A percentile compares a stretch with the other conserved stretches of the same genome.
Conservation (phyloP, 139 green algal species). For the Volvox reticuliferus region DNA sequence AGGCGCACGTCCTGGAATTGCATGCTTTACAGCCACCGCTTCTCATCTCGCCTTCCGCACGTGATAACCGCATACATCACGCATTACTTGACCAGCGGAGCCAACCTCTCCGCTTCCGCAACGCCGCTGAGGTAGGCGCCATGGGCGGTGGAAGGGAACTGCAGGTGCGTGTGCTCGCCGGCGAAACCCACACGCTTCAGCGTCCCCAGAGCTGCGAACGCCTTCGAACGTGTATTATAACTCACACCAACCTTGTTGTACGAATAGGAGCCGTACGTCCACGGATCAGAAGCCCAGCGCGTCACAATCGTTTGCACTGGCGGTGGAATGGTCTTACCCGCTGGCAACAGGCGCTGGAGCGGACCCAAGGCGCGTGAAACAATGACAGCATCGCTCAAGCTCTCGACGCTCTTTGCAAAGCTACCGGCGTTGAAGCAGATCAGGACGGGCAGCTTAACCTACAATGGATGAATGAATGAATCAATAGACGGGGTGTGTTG, state of each 20-base stretch:
- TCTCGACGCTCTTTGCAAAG: background rate
- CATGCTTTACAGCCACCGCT: too few species aligned
- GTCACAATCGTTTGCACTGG: background rate
- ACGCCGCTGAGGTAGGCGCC: slow-evolving; percentile 42
- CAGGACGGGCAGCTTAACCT: slow-evolving; percentile 23
- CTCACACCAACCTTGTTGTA: background rate
- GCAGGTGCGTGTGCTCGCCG: background rate
- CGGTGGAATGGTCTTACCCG: background rate
- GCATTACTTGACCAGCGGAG: background rate
- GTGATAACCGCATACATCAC: too few species aligned
- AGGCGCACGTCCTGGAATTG: too few species aligned
- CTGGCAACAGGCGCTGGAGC: slow-evolving; percentile 2
- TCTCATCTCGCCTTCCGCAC: too few species aligned
- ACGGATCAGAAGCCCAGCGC: slow-evolving; percentile 9
- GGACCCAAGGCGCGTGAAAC: background rate
- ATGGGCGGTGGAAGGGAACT: background rate
- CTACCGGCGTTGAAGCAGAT: slow-evolving; percentile 30
- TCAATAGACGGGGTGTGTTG: too few species aligned
- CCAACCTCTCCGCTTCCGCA: background rate
- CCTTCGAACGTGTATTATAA: background rate
- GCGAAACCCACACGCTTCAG: background rate
- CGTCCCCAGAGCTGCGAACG: background rate
- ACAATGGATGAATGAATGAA: too few species aligned
- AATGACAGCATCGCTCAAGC: background rate
- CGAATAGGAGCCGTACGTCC: background rate